Base-by-base conservation (phyloP, 306 rosid genomes). In the Vachellia collinsii region DNA sequence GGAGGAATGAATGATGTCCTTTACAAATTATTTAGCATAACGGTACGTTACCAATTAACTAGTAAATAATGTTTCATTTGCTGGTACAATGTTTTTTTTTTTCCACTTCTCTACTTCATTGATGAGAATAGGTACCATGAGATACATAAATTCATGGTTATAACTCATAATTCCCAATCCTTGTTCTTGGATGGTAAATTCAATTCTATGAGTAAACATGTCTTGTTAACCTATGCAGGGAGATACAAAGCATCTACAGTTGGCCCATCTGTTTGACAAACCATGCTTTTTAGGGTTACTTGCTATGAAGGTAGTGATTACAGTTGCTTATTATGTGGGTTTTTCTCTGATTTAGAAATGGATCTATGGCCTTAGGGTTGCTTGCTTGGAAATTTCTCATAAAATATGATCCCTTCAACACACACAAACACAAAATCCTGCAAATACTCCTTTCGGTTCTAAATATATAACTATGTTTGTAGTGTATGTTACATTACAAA, bases 201-300 rank as follows among this genome's bases (percentile, higher is more conserved):
- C 72, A 76, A 74, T 82, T 20, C 64, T 51, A 53, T 43, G 7
- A 37, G 11, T 36, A 62, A 8, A 42, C 36, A 4, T 34, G 80
- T 82, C 39, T 44, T 82, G 25, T 69, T 82, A 34, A 46, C 16
- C 3, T 65, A 39, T 79, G 79, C 85, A 90, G 94, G 71, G 76
- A 65, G 83, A 87, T 78, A 11, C 84, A 6, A 88, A 85, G 87
- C 90, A 90, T 75, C 79, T 88, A 36, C 10, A 85, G 70, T 65
- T 90, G 86, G 94, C 94, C 70, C 92, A 90, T 83, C 88, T 90
- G 34, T 90, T 90, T 20, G 94, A 90, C 87, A 88, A 90, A 75
- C 94, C 94, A 16, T 90, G 94, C 80, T 90, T 90, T 76, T 80
- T 90, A 39, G 94, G 94, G 37, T 4, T 85, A 68, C 89, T 90